Base-by-base conservation (phyloP, 2,329 filamentous ascomycete species). In the Fusarium chaquense region DNA sequence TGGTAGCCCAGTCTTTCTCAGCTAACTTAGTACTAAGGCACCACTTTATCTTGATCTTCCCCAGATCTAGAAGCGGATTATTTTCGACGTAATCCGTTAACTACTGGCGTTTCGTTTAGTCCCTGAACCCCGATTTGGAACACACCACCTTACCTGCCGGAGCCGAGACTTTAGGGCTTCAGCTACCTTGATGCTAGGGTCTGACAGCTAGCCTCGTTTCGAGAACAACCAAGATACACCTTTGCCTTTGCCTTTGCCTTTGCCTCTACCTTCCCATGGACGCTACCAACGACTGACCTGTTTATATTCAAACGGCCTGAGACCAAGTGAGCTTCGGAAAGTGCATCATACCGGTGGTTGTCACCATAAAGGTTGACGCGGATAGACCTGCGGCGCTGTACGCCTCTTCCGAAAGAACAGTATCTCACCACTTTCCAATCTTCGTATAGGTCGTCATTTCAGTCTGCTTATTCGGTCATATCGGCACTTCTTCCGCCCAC, bases 131-230 rank as follows among this genome's bases (percentile, higher is more conserved):
- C 35, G 43, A 30, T 51, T 53, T 36, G 33, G 49, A 60, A 38
- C 24, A 36, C 50, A 46, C 35, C 50, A 32, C 65, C 26, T 41
- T 52, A 16, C 49, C 61, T 33, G 24, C 38, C 33, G n/a, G 38
- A 44, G 47, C 56, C 56, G 51, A 66, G 52, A 63, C 20, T 55
- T 47, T 44, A 64, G 59, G 51, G 51, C 59, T 63, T 57, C 49
- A 63, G 24, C 49, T 58, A 20, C 24, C 38, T 53, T 22, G 40
- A 51, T 50, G 24, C 36, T 18, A 46, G 50, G 61, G 40, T 20
- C 26, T 51, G 49, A 20, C 58, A 62, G 33, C 51, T 58, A 65
- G 52, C 52, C 44, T 57, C 18, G 33, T 58, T 50, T 30, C 44
- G 24, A 65, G 22, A 33, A 49, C 15, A 30, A 28, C 38, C 26